phyloP scores from a whole-genome alignment of 169 alveolate genomes.

The Perkinsus marinus region DNA sequence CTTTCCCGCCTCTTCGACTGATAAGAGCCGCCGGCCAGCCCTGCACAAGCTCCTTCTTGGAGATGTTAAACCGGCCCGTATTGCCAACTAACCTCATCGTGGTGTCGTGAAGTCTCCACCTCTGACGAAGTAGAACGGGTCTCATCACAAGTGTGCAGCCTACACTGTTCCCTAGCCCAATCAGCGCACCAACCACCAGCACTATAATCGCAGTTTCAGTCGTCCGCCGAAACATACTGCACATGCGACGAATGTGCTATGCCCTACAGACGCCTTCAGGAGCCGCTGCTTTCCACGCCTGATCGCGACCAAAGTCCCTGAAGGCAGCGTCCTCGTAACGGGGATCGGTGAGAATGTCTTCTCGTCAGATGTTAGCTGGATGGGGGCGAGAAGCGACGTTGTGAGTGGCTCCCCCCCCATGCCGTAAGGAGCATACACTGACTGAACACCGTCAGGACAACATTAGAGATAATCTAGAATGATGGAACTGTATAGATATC shows the following conservation, averaged over 20 bases:
- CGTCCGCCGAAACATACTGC: neutral
- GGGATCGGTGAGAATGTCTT: neutral
- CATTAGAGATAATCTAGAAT: neutral
- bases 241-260: neutral
- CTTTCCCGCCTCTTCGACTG: neutral
- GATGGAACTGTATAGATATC: too few species aligned
- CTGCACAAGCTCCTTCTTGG: neutral
- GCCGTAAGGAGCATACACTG: neutral
- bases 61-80: neutral
- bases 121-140: neutral
- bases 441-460: too few species aligned
- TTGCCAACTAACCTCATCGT: neutral
- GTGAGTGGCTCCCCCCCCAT: neutral
- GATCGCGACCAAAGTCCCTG: neutral
- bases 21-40: neutral
- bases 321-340: neutral
- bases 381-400: neutral
- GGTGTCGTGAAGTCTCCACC: neutral
- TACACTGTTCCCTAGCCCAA: neutral
- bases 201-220: neutral
- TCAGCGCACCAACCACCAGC: neutral
- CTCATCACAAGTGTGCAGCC: neutral
- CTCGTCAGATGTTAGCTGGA: neutral
- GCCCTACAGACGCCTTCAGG: neutral
- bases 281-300: neutral